Conservation (phyloP, 2,329 filamentous ascomycete species). For the Cylindrodendrum hubeiense region DNA sequence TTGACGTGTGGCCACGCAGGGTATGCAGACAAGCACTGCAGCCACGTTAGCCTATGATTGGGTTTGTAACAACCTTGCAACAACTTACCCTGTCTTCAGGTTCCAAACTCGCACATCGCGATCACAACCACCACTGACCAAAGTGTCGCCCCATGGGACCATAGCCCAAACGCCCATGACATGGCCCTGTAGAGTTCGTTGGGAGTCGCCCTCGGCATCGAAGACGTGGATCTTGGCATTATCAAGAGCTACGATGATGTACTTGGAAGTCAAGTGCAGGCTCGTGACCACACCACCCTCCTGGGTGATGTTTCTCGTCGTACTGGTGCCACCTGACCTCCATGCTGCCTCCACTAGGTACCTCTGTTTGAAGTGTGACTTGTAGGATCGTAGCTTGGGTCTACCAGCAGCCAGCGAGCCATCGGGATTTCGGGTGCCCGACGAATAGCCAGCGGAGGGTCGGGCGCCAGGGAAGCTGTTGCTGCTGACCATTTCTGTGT, state of each 20-base stretch:
- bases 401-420: conserved; percentile 49
- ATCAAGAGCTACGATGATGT: conserved; percentile 97
- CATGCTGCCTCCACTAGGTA: conserved; percentile 98
- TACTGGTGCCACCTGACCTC: conserved; percentile 89
- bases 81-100: conserved; percentile 85
- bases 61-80: neutral
- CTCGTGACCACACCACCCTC: conserved; percentile 98
- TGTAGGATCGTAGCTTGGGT: conserved; percentile 84
- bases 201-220: conserved; percentile 87
- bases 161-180: conserved; percentile 99
- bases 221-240: conserved; percentile 99
- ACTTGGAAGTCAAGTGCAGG: conserved; percentile 91
- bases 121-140: conserved; percentile 97
- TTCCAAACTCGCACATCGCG: conserved; percentile 98
- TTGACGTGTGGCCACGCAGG: conserved; percentile 94
- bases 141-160: conserved; percentile 95
- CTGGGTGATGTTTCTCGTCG: conserved; percentile 89
- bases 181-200: conserved; percentile 92
- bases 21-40: conserved; percentile 80
- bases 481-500: conserved; percentile 51
- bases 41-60: conserved; percentile 32
- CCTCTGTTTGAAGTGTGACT: conserved; percentile 96
- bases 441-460: conserved; percentile 51
- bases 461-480: conserved; percentile 61
- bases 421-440: conserved; percentile 68